These are phyloP conservation scores for Flaveria linearis DNA, from an alignment of 129 eudicot species.

Conservation along the genomic window DNA sequence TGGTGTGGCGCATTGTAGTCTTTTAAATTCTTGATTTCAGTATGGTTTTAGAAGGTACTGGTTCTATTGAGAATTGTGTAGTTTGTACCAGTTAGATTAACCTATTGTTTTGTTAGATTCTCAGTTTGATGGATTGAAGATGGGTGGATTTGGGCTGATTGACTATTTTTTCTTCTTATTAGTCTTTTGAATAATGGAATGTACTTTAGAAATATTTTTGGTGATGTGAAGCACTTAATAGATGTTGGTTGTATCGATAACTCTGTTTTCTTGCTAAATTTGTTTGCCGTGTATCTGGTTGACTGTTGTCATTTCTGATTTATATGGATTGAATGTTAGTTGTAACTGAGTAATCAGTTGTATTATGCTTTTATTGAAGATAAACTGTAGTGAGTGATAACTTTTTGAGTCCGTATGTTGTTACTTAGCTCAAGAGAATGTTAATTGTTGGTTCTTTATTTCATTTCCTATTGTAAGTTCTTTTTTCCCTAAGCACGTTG, in stretches of 20 bases:
- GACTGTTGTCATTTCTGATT: neutral
- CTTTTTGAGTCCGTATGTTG: neutral
- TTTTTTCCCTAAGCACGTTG: too few relatives aligned
- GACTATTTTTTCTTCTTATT: neutral
- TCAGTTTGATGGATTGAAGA: neutral
- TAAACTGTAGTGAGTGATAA: neutral
- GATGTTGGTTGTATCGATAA: slow-evolving; percentile 3
- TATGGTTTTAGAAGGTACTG: neutral
- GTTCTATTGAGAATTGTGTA: neutral
- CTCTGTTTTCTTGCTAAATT: neutral
- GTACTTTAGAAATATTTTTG: slow-evolving; percentile 6
- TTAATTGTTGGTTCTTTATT: neutral
- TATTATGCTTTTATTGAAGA: neutral
- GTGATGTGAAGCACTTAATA: neutral
- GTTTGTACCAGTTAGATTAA: neutral
- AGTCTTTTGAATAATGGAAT: slow-evolving; percentile 5
- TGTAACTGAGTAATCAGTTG: neutral
- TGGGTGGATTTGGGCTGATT: neutral
- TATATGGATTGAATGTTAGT: neutral
- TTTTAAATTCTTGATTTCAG: neutral
- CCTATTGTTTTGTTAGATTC: neutral
- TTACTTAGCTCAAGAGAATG: neutral
- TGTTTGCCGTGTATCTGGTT: neutral
- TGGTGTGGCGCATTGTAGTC: neutral
- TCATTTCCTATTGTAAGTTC: neutral